These are phyloP conservation scores for Nematocida ironsii DNA, from an alignment of 371 early-diverging fungal species.

Conservation along the genomic window DNA sequence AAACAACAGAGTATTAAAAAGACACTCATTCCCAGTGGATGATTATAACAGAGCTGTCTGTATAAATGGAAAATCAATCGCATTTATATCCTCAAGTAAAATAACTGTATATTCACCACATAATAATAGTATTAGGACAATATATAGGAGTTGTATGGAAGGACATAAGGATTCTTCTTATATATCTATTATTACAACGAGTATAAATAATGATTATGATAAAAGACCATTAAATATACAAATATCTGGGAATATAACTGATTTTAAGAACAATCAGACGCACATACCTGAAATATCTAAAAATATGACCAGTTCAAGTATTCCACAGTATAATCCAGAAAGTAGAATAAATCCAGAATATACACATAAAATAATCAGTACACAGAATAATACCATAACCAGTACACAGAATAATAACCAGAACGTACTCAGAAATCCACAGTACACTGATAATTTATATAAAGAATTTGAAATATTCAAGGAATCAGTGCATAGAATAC, in stretches of 20 bases:
- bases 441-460: neutral
- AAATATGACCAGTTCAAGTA: neutral
- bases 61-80: neutral
- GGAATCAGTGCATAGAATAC: constrained; percentile 52
- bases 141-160: neutral
- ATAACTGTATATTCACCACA: constrained; percentile 13
- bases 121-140: neutral
- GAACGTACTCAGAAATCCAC: neutral
- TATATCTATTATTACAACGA: neutral
- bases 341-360: neutral
- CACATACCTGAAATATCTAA: neutral
- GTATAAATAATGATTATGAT: neutral
- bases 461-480: constrained; percentile 47
- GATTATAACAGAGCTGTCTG: neutral
- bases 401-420: neutral
- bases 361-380: neutral
- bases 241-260: neutral
- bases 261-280: neutral
- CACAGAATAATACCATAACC: too few relatives aligned
- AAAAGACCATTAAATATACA: neutral
- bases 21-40: constrained; percentile 7
- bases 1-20: constrained; percentile 48
- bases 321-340: neutral
- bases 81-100: constrained; percentile 14
- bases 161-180: too few relatives aligned